phyloP scores from a whole-genome alignment of 108 stramenopile genomes.

The Epithemia pelagica region DNA sequence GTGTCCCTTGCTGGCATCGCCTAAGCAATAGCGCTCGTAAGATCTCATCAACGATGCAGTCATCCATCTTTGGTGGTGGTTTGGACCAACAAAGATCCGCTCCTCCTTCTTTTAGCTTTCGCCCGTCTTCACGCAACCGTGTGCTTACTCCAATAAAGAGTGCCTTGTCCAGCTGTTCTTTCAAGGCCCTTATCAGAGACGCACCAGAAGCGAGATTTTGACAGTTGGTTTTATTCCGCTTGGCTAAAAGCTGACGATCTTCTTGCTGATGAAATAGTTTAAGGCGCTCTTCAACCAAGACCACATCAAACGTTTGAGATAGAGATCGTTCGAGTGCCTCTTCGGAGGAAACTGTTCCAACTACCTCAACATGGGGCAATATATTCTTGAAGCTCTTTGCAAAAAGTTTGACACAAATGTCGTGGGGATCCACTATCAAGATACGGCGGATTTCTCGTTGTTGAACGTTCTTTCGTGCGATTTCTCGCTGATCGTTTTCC shows the following conservation, averaged over 20 bases:
- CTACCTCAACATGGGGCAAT: constrained; percentile 43
- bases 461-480: neutral
- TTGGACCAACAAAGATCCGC: constrained; percentile 56
- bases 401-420: constrained; percentile 46
- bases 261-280: constrained; percentile 12
- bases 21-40: neutral
- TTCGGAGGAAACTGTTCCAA: constrained; percentile 34
- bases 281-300: constrained; percentile 62
- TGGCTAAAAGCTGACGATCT: too few relatives aligned
- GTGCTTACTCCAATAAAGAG: constrained; percentile 55
- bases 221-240: neutral
- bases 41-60: neutral
- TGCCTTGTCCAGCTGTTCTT: constrained; percentile 8
- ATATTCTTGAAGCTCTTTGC: constrained; percentile 43
- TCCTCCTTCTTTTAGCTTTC: constrained; percentile 31
- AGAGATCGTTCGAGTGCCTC: constrained; percentile 26
- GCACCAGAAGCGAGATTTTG: neutral
- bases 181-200: constrained; percentile 4
- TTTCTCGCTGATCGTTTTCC: neutral
- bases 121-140: constrained; percentile 31
- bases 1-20: neutral
- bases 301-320: constrained; percentile 36
- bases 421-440: constrained; percentile 63
- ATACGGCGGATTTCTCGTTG: constrained; percentile 42
- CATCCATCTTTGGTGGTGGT: constrained; percentile 60